These are phyloP conservation scores for Cynara cardunculus DNA, from an alignment of 129 eudicot genomes.

Conservation along the genomic window DNA sequence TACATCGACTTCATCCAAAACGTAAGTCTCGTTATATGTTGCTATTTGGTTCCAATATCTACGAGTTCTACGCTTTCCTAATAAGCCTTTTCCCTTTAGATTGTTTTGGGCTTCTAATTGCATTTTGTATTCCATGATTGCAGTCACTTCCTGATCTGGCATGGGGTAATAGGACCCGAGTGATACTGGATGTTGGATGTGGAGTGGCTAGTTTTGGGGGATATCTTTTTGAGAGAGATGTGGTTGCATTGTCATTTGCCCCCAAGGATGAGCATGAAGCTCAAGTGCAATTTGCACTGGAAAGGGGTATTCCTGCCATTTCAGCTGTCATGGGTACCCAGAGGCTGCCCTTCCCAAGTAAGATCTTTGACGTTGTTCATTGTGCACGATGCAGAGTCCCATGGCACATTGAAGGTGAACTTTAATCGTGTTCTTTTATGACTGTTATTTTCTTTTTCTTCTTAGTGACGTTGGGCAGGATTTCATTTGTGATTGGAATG, in stretches of 20 bases:
- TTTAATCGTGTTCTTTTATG: neutral
- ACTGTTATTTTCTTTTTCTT: neutral
- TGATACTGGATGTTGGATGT: constrained; percentile 68
- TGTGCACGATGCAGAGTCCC: constrained; percentile 83
- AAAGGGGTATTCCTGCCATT: constrained; percentile 73
- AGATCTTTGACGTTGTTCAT: constrained; percentile 57
- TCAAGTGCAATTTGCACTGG: constrained; percentile 70
- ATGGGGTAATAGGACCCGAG: constrained; percentile 64
- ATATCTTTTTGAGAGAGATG: constrained; percentile 62
- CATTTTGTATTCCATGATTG: neutral
- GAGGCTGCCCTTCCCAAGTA: constrained; percentile 57
- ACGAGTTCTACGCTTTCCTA: neutral
- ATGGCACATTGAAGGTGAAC: constrained; percentile 69
- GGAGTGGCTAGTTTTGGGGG: constrained; percentile 81
- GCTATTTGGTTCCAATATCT: neutral
- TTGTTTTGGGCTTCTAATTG: neutral
- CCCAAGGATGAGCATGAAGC: constrained; percentile 83
- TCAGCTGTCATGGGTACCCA: constrained; percentile 73
- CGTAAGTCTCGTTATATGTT: constrained; percentile 25
- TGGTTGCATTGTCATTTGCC: constrained; percentile 61
- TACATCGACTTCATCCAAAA: constrained; percentile 61
- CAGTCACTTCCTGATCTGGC: constrained; percentile 62
- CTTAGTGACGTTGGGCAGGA: neutral
- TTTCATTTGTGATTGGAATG: neutral
- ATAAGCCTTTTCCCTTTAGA: neutral